These are phyloP conservation scores for fission yeast (Schizosaccharomyces pombe) DNA, from an alignment of 805 yeast species.

Conservation along the genomic window DNA sequence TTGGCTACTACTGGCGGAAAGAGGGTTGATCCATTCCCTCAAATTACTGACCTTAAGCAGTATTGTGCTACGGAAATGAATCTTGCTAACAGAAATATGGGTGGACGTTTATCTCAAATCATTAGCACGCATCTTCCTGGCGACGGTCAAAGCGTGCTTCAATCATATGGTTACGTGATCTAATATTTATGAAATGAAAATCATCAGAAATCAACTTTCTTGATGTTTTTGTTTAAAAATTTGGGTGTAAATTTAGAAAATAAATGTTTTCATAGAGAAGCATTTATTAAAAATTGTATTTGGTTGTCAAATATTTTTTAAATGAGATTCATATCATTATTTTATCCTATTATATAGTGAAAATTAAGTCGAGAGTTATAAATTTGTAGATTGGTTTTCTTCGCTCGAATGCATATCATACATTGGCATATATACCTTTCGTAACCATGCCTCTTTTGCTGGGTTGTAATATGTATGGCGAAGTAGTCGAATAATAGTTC, in stretches of 20 bases:
- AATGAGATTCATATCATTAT: too few relatives aligned
- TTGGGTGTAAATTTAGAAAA: too few relatives aligned
- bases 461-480: constrained; percentile 12
- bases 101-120: background rate
- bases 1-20: constrained; percentile 37
- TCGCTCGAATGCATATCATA: background rate
- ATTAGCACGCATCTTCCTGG: background rate
- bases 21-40: constrained; percentile 48
- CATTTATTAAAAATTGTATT: too few relatives aligned
- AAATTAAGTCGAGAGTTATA: too few relatives aligned
- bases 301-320: too few relatives aligned
- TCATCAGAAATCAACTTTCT: too few relatives aligned
- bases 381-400: too few relatives aligned
- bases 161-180: background rate
- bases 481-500: constrained; percentile 63
- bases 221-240: too few relatives aligned
- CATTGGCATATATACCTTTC: background rate
- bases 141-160: constrained; percentile 2
- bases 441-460: background rate
- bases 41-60: constrained; percentile 8
- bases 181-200: background rate
- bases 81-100: background rate
- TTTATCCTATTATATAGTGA: too few relatives aligned
- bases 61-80: constrained; percentile 5
- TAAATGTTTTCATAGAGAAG: too few relatives aligned